Base-by-base conservation (phyloP, 257 asterid genomes). In the Agastache rugosa region DNA sequence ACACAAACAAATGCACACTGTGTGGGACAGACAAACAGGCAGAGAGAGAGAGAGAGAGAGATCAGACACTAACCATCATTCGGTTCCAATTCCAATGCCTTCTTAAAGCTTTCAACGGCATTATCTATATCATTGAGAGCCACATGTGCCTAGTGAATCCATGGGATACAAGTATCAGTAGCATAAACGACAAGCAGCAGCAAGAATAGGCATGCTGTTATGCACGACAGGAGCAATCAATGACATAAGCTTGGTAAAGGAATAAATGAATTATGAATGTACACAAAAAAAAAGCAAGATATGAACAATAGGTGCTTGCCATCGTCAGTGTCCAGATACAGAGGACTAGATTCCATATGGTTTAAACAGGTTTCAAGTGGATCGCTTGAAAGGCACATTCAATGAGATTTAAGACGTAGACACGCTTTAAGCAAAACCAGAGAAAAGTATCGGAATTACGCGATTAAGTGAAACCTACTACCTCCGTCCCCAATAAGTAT, bases 111-210 rank as follows among this genome's bases (percentile, higher is more conserved):
- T 71, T 90, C 99, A 11, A 87, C 90, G 12, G 98, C 99, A 70
- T 93, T 84, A 84, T 95, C 97, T 20, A 95, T 80, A 76, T 92
- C 98, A 80, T 95, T 92, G 35, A 95, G 96, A 73, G 99, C 97
- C 74, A 90, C 45, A 56, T 95, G 86, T 61, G 97, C 99, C 99
- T 95, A 96, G 74, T 71, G 63, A 42, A 73, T 27, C 51, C 11
- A 63, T 8, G 71, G 63, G 67, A 16, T 17, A 70, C n/a, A 54
- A 70, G 56, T 39, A 48, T 82, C 72, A 86, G 80, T 44, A 29
- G 44, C 22, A 66, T 20, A 58, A 74, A 45, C 62, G 51, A 68
- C 17, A 11, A 65, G 61, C 22, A 69, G 76, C 71, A 54, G 12
- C 35, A 60, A 42, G 58, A 54, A 71, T 6, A 50, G 17, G 20